Conservation (phyloP, 2,329 filamentous ascomycete species). For the Claviceps capensis region DNA sequence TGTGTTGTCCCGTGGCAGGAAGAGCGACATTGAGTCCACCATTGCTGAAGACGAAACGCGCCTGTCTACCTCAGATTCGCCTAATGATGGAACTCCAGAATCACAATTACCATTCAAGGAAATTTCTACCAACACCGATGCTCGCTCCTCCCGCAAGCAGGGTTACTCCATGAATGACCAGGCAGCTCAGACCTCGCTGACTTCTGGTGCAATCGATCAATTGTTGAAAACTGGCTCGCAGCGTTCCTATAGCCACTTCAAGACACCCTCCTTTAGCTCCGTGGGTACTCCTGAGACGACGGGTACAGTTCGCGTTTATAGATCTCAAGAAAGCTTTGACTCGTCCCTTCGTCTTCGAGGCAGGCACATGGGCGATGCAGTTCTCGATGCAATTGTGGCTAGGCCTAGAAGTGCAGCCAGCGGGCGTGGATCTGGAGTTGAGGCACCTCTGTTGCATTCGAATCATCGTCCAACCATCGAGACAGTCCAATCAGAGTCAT, state of each 20-base stretch:
- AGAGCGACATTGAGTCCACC: conserved; percentile 26
- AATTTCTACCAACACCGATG: conserved; percentile 43
- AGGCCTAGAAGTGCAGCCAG: conserved; percentile 66
- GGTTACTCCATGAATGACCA: conserved; percentile 46
- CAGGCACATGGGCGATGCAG: conserved; percentile 24
- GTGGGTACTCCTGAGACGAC: conserved; percentile 22
- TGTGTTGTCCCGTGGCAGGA: conserved; percentile 31
- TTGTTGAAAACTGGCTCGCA: conserved; percentile 41
- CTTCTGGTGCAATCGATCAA: conserved; percentile 67
- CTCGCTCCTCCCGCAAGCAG: conserved; percentile 25
- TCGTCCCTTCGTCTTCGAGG: conserved; percentile 26
- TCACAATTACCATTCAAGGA: conserved; percentile 47
- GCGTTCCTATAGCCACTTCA: conserved; percentile 16
- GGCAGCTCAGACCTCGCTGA: conserved; percentile 70
- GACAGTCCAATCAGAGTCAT: conserved; percentile 51
- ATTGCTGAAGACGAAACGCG: conserved; percentile 54
- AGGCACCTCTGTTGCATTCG: conserved; percentile 57
- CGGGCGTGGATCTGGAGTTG: conserved; percentile 29
- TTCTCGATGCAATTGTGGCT: conserved; percentile 23
- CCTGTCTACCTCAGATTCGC: conserved; percentile 32
- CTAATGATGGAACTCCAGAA: conserved; percentile 34
- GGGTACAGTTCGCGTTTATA: conserved; percentile 29
- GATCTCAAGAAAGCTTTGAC: conserved; percentile 36
- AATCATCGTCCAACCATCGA: conserved; percentile 81
- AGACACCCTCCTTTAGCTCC: conserved; percentile 23